These are phyloP conservation scores for Candida stauntonica DNA, from an alignment of 805 yeast genomes.

Conservation along the genomic window DNA sequence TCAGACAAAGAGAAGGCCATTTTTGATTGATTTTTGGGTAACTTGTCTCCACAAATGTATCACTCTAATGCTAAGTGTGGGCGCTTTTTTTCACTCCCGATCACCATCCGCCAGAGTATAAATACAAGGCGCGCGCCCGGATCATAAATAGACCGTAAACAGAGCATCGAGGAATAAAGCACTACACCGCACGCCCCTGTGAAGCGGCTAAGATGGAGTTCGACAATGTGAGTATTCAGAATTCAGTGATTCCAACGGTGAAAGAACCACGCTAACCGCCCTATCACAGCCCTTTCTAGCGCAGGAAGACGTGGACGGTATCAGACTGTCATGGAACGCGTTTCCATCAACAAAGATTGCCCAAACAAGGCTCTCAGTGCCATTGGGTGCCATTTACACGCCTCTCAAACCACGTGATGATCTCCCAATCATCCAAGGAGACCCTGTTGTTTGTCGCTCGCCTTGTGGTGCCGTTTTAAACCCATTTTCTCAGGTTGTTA, in stretches of 20 bases:
- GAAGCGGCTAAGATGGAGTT: neutral
- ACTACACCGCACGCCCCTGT: too few relatives aligned
- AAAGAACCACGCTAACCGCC: slow-evolving; percentile 1
- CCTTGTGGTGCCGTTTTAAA: slow-evolving; percentile 49
- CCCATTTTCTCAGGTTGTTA: slow-evolving; percentile 39
- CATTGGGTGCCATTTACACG: slow-evolving; percentile 54
- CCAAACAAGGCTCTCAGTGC: slow-evolving; percentile 47
- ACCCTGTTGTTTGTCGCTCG: slow-evolving; percentile 46
- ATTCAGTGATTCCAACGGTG: neutral
- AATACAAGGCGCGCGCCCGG: too few relatives aligned
- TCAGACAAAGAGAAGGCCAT: slow-evolving; percentile 42
- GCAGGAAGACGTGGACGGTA: slow-evolving; percentile 41
- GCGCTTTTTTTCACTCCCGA: neutral
- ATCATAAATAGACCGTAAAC: too few relatives aligned
- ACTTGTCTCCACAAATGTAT: too few relatives aligned
- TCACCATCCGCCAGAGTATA: neutral
- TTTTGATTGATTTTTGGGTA: slow-evolving; percentile 1
- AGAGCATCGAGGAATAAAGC: too few relatives aligned
- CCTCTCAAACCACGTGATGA: slow-evolving; percentile 49
- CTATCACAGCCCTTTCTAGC: slow-evolving; percentile 9
- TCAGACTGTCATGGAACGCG: slow-evolving; percentile 58
- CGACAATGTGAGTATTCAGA: neutral
- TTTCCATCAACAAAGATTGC: slow-evolving; percentile 53
- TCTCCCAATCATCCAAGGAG: slow-evolving; percentile 33
- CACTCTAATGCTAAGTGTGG: too few relatives aligned